phyloP scores from a whole-genome alignment of 2,329 filamentous ascomycete species.

The Botrytis elliptica region DNA sequence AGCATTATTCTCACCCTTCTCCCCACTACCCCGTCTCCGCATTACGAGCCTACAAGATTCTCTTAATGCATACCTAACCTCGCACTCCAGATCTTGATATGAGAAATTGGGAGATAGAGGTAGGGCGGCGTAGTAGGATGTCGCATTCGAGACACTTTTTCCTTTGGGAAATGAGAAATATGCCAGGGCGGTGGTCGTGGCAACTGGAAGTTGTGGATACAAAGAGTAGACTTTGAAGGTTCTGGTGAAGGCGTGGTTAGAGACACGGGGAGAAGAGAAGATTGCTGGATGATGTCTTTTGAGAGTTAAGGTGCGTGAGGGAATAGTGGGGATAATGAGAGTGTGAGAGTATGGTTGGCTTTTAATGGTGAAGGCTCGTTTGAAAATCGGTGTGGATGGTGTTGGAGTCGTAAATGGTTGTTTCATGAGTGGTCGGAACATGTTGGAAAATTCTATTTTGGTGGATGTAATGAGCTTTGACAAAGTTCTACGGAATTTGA shows the following conservation, averaged over 20 bases:
- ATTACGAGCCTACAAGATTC: not conserved
- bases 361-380: not conserved
- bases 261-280: accelerated
- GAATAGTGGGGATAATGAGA: accelerated
- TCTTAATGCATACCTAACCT: not conserved
- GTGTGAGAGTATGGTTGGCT: not conserved
- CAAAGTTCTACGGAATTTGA: not conserved
- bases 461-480: not conserved
- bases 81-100: not conserved
- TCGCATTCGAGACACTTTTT: accelerated
- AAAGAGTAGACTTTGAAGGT: not conserved
- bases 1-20: not conserved
- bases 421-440: not conserved
- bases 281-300: not conserved
- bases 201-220: not conserved
- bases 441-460: not conserved
- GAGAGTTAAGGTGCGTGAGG: not conserved
- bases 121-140: not conserved
- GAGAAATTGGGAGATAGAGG: not conserved
- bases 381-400: not conserved
- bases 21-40: not conserved
- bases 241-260: not conserved
- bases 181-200: not conserved
- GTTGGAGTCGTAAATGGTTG: not conserved
- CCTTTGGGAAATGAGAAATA: not conserved